These are phyloP conservation scores for Aspergillaceae sp. DNA, from an alignment of 2,329 filamentous ascomycete genomes.

Conservation along the genomic window DNA sequence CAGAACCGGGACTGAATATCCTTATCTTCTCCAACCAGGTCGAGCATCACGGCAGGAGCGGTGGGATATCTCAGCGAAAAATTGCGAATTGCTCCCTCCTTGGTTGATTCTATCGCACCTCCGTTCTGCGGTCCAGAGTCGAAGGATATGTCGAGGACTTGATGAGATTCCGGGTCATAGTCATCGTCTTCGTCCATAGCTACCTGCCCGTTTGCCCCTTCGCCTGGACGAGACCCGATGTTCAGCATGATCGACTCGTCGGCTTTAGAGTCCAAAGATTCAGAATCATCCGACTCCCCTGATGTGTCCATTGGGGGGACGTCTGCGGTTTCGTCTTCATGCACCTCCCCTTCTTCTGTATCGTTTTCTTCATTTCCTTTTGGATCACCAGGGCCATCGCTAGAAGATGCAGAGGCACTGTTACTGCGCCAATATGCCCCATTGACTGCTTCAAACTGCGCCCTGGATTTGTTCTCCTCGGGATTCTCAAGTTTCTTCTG, in stretches of 20 bases:
- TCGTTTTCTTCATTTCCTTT: slow-evolving; percentile 7
- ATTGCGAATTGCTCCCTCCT: slow-evolving; percentile 26
- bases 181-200: slow-evolving; percentile 8
- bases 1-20: slow-evolving; percentile 32
- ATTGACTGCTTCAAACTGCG: slow-evolving; percentile 29
- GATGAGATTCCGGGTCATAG: slow-evolving; percentile 15
- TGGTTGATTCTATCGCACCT: slow-evolving; percentile 12
- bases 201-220: slow-evolving; percentile 8
- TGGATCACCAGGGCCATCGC: slow-evolving; percentile 4
- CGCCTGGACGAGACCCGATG: slow-evolving; percentile 17
- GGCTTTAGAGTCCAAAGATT: slow-evolving; percentile 26
- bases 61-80: slow-evolving; percentile 28
- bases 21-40: slow-evolving; percentile 32
- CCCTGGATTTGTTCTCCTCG: slow-evolving; percentile 7
- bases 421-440: slow-evolving; percentile 30
- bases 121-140: slow-evolving; percentile 2
- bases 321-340: slow-evolving; percentile 6
- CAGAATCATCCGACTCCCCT: slow-evolving; percentile 24
- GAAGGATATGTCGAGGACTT: slow-evolving; percentile 4
- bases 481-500: neutral
- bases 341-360: slow-evolving; percentile 22
- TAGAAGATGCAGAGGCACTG: slow-evolving; percentile 24
- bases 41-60: slow-evolving; percentile 26
- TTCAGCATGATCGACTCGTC: slow-evolving; percentile 38
- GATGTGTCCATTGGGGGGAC: slow-evolving; percentile 12